Evolutionary conservation across 2,329 filamentous ascomycete genomes (phyloP).

Genomic region (Exophiala sideris): DNA sequence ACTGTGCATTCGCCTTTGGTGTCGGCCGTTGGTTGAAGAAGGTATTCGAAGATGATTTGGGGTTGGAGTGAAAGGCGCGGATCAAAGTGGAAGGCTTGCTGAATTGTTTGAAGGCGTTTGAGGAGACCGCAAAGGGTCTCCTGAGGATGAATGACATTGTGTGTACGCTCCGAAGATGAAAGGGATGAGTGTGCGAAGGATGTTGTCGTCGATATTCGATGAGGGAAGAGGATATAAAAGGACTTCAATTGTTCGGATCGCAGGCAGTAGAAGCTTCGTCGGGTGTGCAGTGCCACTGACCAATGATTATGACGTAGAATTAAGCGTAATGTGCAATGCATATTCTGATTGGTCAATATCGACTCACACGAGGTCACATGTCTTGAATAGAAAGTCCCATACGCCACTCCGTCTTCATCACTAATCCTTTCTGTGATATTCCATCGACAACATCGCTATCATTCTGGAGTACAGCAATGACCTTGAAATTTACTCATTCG

Average conservation of each 20-base stretch:
- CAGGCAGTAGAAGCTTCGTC: conserved; percentile 2
- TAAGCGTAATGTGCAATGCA: no score
- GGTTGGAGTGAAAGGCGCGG: conserved; percentile 60
- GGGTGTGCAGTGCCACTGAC: no score
- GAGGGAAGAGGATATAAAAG: conserved; percentile 1
- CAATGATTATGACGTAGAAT: no score
- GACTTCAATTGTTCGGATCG: background rate
- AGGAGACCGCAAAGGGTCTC: conserved; percentile 61
- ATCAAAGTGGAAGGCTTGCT: conserved; percentile 47
- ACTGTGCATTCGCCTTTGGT: conserved; percentile 35
- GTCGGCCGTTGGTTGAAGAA: conserved; percentile 47
- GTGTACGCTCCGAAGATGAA: background rate
- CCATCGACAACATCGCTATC: no score
- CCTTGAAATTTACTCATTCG: no score
- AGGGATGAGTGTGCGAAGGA: background rate
- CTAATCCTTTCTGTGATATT: no score
- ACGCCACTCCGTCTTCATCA: no score
- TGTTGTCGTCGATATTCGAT: conserved; percentile 1
- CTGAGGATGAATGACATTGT: conserved; percentile 63
- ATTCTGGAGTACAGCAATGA: no score
- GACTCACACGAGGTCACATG: no score
- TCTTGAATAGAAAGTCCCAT: no score
- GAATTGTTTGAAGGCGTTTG: conserved; percentile 54
- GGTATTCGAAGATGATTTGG: conserved; percentile 42
- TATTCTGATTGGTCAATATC: no score